These are phyloP conservation scores for Salix caprea DNA, from an alignment of 345 rosid species.

Conservation along the genomic window DNA sequence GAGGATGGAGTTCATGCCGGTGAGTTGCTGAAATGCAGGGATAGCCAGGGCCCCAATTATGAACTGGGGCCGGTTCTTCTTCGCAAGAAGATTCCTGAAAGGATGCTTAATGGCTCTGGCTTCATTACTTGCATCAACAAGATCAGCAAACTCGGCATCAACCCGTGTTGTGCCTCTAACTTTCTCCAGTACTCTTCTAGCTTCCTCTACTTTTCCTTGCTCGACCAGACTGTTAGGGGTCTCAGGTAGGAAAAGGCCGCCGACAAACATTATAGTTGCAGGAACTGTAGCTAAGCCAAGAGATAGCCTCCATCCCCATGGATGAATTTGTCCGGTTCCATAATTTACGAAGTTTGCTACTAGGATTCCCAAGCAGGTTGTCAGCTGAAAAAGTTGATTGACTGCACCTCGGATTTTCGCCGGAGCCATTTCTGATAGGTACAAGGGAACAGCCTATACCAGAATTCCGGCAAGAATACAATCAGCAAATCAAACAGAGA, in stretches of 20 bases:
- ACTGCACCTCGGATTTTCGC: slow-evolving; percentile 74
- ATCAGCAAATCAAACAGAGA: neutral
- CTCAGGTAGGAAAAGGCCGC: slow-evolving; percentile 31
- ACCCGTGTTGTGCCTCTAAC: slow-evolving; percentile 32
- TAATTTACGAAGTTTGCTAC: slow-evolving; percentile 70
- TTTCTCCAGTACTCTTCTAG: slow-evolving; percentile 17
- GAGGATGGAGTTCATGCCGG: slow-evolving; percentile 44
- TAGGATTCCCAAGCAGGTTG: slow-evolving; percentile 78
- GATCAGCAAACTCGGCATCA: slow-evolving; percentile 30
- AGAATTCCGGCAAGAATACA: neutral
- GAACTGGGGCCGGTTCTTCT: slow-evolving; percentile 28
- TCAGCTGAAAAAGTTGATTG: slow-evolving; percentile 77
- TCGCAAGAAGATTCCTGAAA: slow-evolving; percentile 22
- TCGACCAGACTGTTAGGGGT: slow-evolving; percentile 40
- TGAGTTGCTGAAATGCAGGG: slow-evolving; percentile 48
- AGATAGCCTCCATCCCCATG: slow-evolving; percentile 40
- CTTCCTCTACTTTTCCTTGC: slow-evolving; percentile 22
- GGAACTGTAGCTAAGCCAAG: slow-evolving; percentile 38
- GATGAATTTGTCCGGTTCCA: slow-evolving; percentile 59
- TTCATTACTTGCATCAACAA: slow-evolving; percentile 22
- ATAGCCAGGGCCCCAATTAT: slow-evolving; percentile 26
- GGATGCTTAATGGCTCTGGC: slow-evolving; percentile 35
- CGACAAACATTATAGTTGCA: slow-evolving; percentile 28
- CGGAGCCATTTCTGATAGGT: slow-evolving; percentile 92
- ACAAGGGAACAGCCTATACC: slow-evolving; percentile 72